Base-by-base conservation (phyloP, 1,284 basidiomycete genomes). In the Apiotrichum brassicae region DNA sequence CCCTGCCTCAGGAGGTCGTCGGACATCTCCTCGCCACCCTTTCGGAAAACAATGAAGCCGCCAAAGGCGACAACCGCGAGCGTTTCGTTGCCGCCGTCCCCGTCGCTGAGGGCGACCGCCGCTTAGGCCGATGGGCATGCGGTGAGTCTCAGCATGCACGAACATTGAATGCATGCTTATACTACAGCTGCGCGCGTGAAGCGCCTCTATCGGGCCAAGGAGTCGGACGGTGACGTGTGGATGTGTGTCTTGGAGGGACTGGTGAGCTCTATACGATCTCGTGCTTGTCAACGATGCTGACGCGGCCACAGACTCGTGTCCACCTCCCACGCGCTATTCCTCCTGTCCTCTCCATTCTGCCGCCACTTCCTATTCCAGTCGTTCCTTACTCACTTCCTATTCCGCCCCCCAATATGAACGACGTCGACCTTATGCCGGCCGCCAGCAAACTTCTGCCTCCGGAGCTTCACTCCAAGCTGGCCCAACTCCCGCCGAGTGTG, bases 111-210 rank as follows among this genome's bases (percentile, higher is more conserved):
- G 59, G 60, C 43, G 67, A 71, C 50, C 51, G 66, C 20, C 61
- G 69, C 28, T 58, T 70, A 5, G 65, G 66, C 16, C 52, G 69
- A 34, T 71, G 69, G 69, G 69, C 63, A 4, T 62, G 60, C 44
- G 68, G 68, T 67, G 49, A 50, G 65, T 62, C 4, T 9, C 18
- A 14, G n/a, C 24, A 19, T 20, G 34, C 43, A 12, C 24, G 11
- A n/a, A n/a, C 23, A n/a, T 12, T 9, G 4, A 23, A 33, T 43
- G 33, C 22, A 43, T 22, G 13, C 30, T 18, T 9, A 18, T 9
- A 18, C 5, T 36, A 6, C 28, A 66, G 69, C 69, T 18, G 69
- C 64, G 7, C 54, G 63, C n/a, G 59, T 71, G 39, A 62, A 61
- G 42, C 51, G 58, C n/a, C 57, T 68, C 20, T 61, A 63, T 43